Conservation (phyloP, 306 rosid species). For the Lathyrus tuberosus region DNA sequence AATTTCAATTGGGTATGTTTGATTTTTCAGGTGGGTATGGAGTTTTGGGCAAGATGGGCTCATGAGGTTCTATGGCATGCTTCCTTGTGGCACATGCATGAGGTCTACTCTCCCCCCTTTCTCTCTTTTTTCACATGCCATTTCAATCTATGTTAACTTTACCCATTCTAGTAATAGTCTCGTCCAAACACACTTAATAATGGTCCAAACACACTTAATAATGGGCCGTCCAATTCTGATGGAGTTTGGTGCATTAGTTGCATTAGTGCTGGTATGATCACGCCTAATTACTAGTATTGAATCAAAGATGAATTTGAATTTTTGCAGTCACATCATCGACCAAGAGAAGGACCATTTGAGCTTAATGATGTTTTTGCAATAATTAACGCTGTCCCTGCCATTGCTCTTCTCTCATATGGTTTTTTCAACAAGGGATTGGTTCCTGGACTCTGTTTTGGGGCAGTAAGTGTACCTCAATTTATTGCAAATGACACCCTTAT, state of each 20-base stretch:
- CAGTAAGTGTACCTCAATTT: slow-evolving; percentile 69
- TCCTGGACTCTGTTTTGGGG: slow-evolving; percentile 96
- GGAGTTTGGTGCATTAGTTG: no score
- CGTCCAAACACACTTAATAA: no score
- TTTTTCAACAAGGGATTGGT: slow-evolving; percentile 83
- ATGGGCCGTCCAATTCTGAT: no score
- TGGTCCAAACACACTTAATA: no score
- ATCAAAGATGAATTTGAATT: slow-evolving; percentile 29
- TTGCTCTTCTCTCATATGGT: slow-evolving; percentile 80
- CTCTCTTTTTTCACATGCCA: background rate
- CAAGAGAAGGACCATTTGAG: slow-evolving; percentile 98
- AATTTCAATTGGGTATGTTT: slow-evolving; percentile 15
- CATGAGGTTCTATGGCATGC: slow-evolving; percentile 57
- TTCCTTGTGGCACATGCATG: slow-evolving; percentile 57
- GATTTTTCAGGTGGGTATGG: slow-evolving; percentile 59
- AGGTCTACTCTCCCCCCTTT: slow-evolving; percentile 38
- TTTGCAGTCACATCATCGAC: slow-evolving; percentile 85
- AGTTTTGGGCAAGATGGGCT: slow-evolving; percentile 66
- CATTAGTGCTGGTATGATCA: no score
- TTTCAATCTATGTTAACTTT: background rate
- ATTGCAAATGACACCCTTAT: no score
- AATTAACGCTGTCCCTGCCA: slow-evolving; percentile 87
- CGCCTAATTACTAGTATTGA: background rate
- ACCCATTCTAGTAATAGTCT: no score
- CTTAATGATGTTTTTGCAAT: slow-evolving; percentile 93